phyloP scores from a whole-genome alignment of 164 flowering plant genomes.

The Liquidambar formosana region DNA sequence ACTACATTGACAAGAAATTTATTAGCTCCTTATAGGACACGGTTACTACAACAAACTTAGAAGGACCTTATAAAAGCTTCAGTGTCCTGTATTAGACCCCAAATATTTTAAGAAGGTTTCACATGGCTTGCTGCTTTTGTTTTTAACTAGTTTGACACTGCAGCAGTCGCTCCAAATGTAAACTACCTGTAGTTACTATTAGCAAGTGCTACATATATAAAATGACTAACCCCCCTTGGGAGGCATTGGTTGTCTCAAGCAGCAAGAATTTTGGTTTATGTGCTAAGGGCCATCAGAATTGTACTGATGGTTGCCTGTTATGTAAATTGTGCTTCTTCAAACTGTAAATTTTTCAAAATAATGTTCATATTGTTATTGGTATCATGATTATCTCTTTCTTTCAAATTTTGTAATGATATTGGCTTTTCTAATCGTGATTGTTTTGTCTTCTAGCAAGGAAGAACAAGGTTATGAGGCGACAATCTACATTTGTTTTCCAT shows the following conservation, averaged over 20 bases:
- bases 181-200: too few relatives aligned
- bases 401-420: background rate
- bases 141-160: too few relatives aligned
- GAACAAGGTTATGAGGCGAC: constrained; percentile 67
- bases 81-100: too few relatives aligned
- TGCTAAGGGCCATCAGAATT: background rate
- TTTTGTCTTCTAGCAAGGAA: constrained; percentile 39
- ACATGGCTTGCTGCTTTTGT: too few relatives aligned
- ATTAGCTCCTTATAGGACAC: too few relatives aligned
- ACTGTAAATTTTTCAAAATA: background rate
- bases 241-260: background rate
- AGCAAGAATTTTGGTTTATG: background rate
- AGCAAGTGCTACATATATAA: too few relatives aligned
- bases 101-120: too few relatives aligned
- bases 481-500: constrained; percentile 75
- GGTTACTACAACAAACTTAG: too few relatives aligned
- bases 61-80: too few relatives aligned
- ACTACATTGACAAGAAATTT: too few relatives aligned
- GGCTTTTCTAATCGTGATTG: background rate
- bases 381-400: background rate
- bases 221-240: background rate
- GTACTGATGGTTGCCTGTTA: background rate
- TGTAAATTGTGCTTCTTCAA: background rate
- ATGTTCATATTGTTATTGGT: background rate
- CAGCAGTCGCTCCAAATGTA: too few relatives aligned